A percentile compares a stretch with the other conserved stretches of the same genome.
These are phyloP conservation scores for Gamsiella multidivaricata DNA, from an alignment of 192 early-diverging fungal species.

Conservation along the genomic window DNA sequence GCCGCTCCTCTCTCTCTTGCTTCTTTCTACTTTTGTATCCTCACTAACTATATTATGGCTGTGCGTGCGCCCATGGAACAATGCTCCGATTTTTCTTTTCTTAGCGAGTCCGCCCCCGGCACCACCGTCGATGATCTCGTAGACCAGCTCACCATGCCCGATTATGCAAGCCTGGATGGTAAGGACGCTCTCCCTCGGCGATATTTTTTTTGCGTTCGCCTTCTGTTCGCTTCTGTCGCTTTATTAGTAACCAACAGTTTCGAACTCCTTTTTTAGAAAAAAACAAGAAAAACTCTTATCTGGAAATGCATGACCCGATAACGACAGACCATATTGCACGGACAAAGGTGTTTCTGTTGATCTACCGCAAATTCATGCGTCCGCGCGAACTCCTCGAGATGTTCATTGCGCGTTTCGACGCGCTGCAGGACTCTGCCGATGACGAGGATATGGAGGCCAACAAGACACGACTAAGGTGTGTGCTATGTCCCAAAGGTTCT, in stretches of 20 bases:
- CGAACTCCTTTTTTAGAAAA: constrained; percentile 2
- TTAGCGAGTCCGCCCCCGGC: constrained; percentile 34
- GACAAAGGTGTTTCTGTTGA: constrained; percentile 43
- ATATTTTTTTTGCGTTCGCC: background rate
- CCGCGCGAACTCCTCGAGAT: constrained; percentile 45
- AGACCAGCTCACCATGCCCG: constrained; percentile 34
- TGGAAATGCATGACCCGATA: background rate
- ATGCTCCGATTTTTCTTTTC: background rate
- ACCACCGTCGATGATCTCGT: constrained; percentile 34
- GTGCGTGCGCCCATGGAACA: background rate
- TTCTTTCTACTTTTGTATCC: background rate
- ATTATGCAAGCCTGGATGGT: constrained; percentile 30
- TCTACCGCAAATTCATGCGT: constrained; percentile 47
- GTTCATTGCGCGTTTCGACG: constrained; percentile 47
- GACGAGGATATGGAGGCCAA: constrained; percentile 31
- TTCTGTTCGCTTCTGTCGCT: background rate
- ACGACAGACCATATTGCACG: constrained; percentile 29
- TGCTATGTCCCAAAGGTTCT: background rate
- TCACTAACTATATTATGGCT: background rate
- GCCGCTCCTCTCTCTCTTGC: no score
- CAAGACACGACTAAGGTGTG: constrained; percentile 30
- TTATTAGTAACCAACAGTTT: no score
- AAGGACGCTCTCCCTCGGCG: background rate
- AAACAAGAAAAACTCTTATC: background rate
- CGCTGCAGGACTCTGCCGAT: constrained; percentile 23